Percentiles rank a stretch among this genome's conserved stretches.
These are phyloP conservation scores for Nematocida homosporus DNA, from an alignment of 371 early-diverging fungal genomes.

Conservation along the genomic window DNA sequence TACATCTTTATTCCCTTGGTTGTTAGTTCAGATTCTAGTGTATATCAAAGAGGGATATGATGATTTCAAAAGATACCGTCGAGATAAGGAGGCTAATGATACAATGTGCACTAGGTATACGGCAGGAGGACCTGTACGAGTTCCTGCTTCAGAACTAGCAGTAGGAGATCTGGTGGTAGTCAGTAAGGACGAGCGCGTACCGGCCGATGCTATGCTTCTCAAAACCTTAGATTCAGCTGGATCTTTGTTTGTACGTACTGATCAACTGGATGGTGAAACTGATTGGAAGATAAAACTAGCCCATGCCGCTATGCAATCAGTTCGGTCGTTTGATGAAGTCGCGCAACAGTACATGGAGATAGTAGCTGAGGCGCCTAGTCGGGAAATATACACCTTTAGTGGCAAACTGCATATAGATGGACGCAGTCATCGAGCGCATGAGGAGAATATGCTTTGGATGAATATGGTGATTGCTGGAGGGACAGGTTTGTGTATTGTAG, in stretches of 20 bases:
- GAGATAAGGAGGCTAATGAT: conserved; percentile 82
- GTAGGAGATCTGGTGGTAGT: conserved; percentile 87
- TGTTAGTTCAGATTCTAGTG: conserved; percentile 83
- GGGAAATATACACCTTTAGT: conserved; percentile 86
- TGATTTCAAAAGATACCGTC: conserved; percentile 79
- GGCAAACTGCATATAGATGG: conserved; percentile 72
- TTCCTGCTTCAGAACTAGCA: conserved; percentile 77
- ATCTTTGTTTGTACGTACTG: conserved; percentile 91
- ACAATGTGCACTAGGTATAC: conserved; percentile 73
- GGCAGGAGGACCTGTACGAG: conserved; percentile 69
- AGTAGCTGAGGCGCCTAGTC: conserved; percentile 81
- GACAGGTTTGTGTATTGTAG: conserved; percentile 78
- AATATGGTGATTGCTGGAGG: conserved; percentile 93
- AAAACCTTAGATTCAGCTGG: conserved; percentile 76
- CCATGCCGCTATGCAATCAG: background rate
- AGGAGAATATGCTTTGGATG: conserved; percentile 93
- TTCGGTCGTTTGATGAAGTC: background rate
- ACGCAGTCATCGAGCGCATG: conserved; percentile 66
- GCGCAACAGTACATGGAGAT: conserved; percentile 44
- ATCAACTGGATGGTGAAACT: conserved; percentile 97
- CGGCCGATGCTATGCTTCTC: conserved; percentile 76
- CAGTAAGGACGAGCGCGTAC: conserved; percentile 83
- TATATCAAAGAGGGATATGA: conserved; percentile 90
- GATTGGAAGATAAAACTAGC: conserved; percentile 84
- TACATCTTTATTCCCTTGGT: conserved; percentile 86